Evolutionary conservation across 2,329 filamentous ascomycete species (phyloP), one percentile per base, ranked within the genome.

Genomic region (Penicillium capsulatum): DNA sequence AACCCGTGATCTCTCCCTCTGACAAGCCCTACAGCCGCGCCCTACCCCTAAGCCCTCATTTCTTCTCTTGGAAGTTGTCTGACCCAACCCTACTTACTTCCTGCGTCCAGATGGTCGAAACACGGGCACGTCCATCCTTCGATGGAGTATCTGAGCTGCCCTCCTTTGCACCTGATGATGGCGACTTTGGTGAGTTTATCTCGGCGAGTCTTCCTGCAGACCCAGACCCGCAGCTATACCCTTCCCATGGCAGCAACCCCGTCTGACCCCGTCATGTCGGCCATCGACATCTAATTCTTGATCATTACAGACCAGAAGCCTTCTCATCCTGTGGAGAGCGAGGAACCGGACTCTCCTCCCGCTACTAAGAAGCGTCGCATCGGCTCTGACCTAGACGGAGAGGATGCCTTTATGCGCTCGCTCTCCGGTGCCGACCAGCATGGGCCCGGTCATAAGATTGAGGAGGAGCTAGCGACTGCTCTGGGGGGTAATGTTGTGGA

Each of bases 1-100:
- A 14, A 30, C 17, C 15, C 16, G 40, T 40, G 42, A 46, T 52
- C 48, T 38, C 35, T 31, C 42, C 34, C 34, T 43, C 48, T 47
- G 22, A 45, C 57, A 50, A 69, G 64, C 66, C 66, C 66, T 69
- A 69, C 58, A 54, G 54, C 51, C 57, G 63, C 64, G 66, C 66
- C 66, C 66, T 69, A 67, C 54, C 65, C 66, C 66, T 69, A 69
- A 69, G 64, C 66, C 66, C 66, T 69, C 58, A 69, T 69, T 69
- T 67, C 66, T 69, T 54, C 61, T 69, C 64, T 61, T 57, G 66
- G 66, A 67, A 65, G 58, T 57, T 56, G 47, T 54, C 44, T 53
- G 43, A 22, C 45, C 44, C 41, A 46, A 51, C 48, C 44, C 47
- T 45, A 47, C 40, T 44, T 45, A 38, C 46, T 47, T 40, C 40